Evolutionary conservation across 352 stramenopile species (phyloP), one percentile per base, ranked within the genome.

Genomic region (Phytopythium helicoides): DNA sequence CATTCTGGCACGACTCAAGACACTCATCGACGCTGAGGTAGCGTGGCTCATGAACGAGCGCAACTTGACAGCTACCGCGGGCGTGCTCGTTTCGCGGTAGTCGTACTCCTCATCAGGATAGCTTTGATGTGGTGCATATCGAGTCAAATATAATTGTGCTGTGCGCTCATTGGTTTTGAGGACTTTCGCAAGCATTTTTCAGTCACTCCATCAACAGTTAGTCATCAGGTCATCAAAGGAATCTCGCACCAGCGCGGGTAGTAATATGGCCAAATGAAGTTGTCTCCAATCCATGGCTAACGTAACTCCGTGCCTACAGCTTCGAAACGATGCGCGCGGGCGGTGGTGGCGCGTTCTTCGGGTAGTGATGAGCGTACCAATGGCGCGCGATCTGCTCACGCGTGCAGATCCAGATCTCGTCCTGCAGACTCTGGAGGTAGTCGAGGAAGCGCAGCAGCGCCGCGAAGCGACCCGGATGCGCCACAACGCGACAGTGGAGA

Each of bases 341-440:
- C 19, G 46, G 46, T 0, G 46, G 28, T 15, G 50, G 47, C 31
- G 57, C 47, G 19, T 66, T 44, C n/a, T 61, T 41, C 19, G 79
- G 76, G 52, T 76, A 85, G 65, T 97, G 90, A 47, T 85, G 79
- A 60, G 92, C 81, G 77, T 97, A 97, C 93, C 94, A 98, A 66
- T 98, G 92, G 36, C 84, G 89, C 19, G 94, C 95, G 61, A 98
- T 98, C 34, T 97, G 77, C 60, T 98, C 90, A 41, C 95, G 75
- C 40, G 75, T 94, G 61, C 89, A 97, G 42, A 98, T 81, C 92
- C 92, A 98, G 11, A 98, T 82, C 18, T 98, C 90, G 51, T 95
- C 71, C 11, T 71, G 73, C 54, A 95, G 92, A 44, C 55, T 74
- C 41, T 95, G 79, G 31, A 95, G 83, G 71, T 97, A 98, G 53